phyloP scores from a whole-genome alignment of 495 filamentous ascomycete genomes.

The Penicillium daleae region DNA sequence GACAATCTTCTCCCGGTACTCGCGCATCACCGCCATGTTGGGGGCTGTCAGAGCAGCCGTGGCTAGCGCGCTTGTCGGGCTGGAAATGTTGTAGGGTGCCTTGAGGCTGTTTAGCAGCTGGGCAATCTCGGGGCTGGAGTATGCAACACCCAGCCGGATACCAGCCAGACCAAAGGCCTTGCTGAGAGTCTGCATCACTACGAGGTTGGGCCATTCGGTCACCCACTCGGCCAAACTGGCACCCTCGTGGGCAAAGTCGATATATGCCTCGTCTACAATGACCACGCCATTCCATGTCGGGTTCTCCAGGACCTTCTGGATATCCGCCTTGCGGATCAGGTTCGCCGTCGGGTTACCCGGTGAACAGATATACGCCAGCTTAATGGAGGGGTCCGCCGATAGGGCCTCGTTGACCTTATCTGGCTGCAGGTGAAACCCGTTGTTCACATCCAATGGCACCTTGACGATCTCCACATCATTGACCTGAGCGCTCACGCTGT shows the following conservation, averaged over 20 bases:
- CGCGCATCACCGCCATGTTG: constrained; percentile 72
- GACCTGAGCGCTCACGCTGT: constrained; percentile 86
- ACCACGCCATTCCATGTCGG: constrained; percentile 95
- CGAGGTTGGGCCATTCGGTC: constrained; percentile 89
- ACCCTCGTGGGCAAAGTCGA: constrained; percentile 85
- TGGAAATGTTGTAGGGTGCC: constrained; percentile 93
- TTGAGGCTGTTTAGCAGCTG: constrained; percentile 86
- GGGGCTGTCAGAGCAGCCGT: constrained; percentile 64
- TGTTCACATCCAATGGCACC: constrained; percentile 68
- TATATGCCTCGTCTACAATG: constrained; percentile 93
- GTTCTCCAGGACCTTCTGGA: constrained; percentile 77
- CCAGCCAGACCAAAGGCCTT: constrained; percentile 97
- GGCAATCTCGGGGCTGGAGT: constrained; percentile 69
- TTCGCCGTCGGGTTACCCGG: constrained; percentile 92
- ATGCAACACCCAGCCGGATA: constrained; percentile 76
- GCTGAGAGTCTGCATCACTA: constrained; percentile 95
- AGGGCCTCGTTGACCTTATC: constrained; percentile 68
- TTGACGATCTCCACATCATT: constrained; percentile 89
- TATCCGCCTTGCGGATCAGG: constrained; percentile 74
- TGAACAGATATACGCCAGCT: constrained; percentile 88
- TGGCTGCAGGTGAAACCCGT: constrained; percentile 71
- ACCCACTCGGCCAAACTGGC: constrained; percentile 92
- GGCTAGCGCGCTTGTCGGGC: constrained; percentile 82
- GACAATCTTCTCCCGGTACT: constrained; percentile 68
- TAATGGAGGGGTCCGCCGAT: constrained; percentile 68